Evolutionary conservation across 2,329 filamentous ascomycete genomes (phyloP), one percentile per base, ranked within the genome.

Genomic region (Polychaeton citri): DNA sequence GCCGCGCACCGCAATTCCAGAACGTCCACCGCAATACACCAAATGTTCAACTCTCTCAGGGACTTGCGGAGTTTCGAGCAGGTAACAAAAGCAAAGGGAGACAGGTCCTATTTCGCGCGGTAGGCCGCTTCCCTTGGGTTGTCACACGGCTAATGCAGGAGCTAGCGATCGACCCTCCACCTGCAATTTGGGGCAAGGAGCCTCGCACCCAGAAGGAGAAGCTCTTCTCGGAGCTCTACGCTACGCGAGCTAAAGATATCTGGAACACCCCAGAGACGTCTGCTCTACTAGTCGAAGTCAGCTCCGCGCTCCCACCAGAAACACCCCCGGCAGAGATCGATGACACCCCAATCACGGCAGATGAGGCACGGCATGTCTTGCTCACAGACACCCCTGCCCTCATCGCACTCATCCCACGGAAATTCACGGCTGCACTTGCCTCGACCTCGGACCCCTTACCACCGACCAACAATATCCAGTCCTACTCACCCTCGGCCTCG

Each of bases 401-500:
- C 16, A 79, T 88, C 47, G 69, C 73, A 0, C 64, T 81, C 26
- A 68, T 90, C 5, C 83, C 86, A 1, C 66, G 68, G 1, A 60
- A 63, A 6, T 70, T 84, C 47, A 75, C 85, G 8, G 66, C 71
- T 13, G 64, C 68, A 21, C 66, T 76, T 32, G 76, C 78, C 2
- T 86, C 81, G 43, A 74, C 83, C 13, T 90, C 84, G 16, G 87
- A 94, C 52, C 85, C 85, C 2, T 62, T 94, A 10, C 84, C 86
- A 15, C 87, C 86, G 2, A 58, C 69, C 0, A 61, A 72, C 37
- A 58, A 50, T 35, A 39, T 54, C 12, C 30, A 41, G 5, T 50
- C 49, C 10, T 57, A 55, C 33, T 36, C 39, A 9, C 36, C 35
- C 2, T 6, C 35, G 9, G 21, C 37, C 13, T 26, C 20, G 10